Conservation (phyloP, 306 rosid genomes). For the Cyclanthera cordifolia region DNA sequence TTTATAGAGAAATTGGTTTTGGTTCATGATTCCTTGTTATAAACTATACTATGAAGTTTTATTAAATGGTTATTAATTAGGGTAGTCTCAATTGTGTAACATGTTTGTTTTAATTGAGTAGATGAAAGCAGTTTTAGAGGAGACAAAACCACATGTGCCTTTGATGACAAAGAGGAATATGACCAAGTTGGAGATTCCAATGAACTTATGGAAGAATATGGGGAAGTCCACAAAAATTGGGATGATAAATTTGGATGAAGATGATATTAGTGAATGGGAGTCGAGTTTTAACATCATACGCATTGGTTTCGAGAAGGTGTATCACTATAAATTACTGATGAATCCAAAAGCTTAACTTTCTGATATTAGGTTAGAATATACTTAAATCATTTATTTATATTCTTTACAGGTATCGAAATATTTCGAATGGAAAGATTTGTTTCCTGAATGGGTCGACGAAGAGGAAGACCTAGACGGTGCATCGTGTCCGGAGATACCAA, state of each 20-base stretch:
- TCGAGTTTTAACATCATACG: conserved; percentile 18
- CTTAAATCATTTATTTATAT: not conserved
- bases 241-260: conserved; percentile 58
- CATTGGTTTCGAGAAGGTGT: conserved; percentile 35
- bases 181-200: conserved; percentile 41
- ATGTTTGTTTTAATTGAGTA: not conserved
- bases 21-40: not conserved
- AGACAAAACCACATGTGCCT: conserved; percentile 11
- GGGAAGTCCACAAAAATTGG: conserved; percentile 61
- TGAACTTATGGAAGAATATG: conserved; percentile 31
- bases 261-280: conserved; percentile 46
- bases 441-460: conserved; percentile 91
- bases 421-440: conserved; percentile 82
- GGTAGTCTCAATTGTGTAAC: not conserved
- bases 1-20: not conserved
- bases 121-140: conserved; percentile 53
- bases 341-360: not conserved
- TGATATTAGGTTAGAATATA: not conserved
- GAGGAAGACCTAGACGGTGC: conserved; percentile 82
- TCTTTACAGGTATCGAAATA: conserved; percentile 22
- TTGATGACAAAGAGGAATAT: conserved; percentile 22
- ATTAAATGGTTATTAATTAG: not conserved
- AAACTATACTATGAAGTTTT: too few species aligned
- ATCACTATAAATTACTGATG: too few species aligned
- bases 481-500: conserved; percentile 70